phyloP scores from a whole-genome alignment of 805 yeast genomes.

The Yamadazyma sp. region DNA sequence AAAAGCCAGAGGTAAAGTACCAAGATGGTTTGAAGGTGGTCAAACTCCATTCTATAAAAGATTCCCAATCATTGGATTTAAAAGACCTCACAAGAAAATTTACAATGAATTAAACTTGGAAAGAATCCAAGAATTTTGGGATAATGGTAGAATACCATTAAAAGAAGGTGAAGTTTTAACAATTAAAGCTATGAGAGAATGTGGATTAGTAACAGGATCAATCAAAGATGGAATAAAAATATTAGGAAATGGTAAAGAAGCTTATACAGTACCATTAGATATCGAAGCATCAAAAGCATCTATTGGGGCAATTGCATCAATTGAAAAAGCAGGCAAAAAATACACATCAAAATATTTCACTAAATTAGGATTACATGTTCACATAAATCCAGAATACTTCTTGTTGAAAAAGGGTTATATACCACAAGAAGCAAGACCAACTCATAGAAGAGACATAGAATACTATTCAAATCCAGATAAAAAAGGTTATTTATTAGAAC shows the following conservation, averaged over 20 bases:
- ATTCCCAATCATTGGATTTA: slow-evolving; percentile 87
- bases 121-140: slow-evolving; percentile 68
- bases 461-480: slow-evolving; percentile 69
- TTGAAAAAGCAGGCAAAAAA: slow-evolving; percentile 71
- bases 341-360: slow-evolving; percentile 70
- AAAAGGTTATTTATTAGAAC: slow-evolving; percentile 68
- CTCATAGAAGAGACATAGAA: slow-evolving; percentile 72
- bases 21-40: slow-evolving; percentile 97
- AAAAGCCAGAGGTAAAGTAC: slow-evolving; percentile 89
- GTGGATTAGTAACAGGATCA: slow-evolving; percentile 70
- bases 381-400: slow-evolving; percentile 70
- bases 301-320: slow-evolving; percentile 62
- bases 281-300: slow-evolving; percentile 86
- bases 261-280: slow-evolving; percentile 56
- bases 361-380: slow-evolving; percentile 65
- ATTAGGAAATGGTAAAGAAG: slow-evolving; percentile 59
- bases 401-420: slow-evolving; percentile 69
- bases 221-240: slow-evolving; percentile 79
- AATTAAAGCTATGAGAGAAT: slow-evolving; percentile 71
- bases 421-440: slow-evolving; percentile 85
- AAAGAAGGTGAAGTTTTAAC: slow-evolving; percentile 61
- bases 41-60: slow-evolving; percentile 87
- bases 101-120: slow-evolving; percentile 62
- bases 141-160: slow-evolving; percentile 60
- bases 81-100: slow-evolving; percentile 54